Evolutionary conservation across 768 basidiomycete species (phyloP), one percentile per base, ranked within the genome.

Genomic region (Russula sp.): DNA sequence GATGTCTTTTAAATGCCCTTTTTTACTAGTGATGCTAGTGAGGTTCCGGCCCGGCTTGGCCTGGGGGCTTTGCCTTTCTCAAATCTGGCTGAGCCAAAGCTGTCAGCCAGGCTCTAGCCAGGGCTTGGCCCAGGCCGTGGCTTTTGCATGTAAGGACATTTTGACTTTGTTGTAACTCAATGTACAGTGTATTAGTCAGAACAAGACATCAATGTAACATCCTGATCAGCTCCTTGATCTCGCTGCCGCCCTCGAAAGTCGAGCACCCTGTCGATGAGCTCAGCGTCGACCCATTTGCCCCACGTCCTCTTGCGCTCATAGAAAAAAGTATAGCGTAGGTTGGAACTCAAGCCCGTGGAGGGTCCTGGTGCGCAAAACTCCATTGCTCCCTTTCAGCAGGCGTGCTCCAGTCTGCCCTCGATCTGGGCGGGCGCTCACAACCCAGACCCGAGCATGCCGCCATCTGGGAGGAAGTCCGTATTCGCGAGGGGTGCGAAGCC

Each of bases 381-480:
- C 54, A n/a, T 57, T 58, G 39, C 46, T 59, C 18, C 54, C 53
- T 29, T 66, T 59, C 7, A 59, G 49, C 22, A 59, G 52, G 7
- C 29, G 14, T 58, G 54, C 4, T 54, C 20, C 5, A 51, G 39
- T 14, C 18, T 6, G 35, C 52, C 36, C 10, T 43, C 58, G 54
- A 76, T 55, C 2, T 76, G 73, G 59, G 79, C 58, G 66, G 65
- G 67, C 76, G 73, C 2, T n/a, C 64, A 65, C 14, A 81, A 67
- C 7, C 74, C 73, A 50, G 79, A 81, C 3, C 73, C 75, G 14
- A 81, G 69, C 13, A 58, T 66, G 1, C 78, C 78, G 7, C 79
- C 77, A 2, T 73, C 38, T 0, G 76, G 73, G 9, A 81, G 70
- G 59, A 79, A 76, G 1, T 48, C 35, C 2, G 66, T 56, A 56